Conservation (phyloP, 2,329 filamentous ascomycete species). For the Colletotrichum sp. region DNA sequence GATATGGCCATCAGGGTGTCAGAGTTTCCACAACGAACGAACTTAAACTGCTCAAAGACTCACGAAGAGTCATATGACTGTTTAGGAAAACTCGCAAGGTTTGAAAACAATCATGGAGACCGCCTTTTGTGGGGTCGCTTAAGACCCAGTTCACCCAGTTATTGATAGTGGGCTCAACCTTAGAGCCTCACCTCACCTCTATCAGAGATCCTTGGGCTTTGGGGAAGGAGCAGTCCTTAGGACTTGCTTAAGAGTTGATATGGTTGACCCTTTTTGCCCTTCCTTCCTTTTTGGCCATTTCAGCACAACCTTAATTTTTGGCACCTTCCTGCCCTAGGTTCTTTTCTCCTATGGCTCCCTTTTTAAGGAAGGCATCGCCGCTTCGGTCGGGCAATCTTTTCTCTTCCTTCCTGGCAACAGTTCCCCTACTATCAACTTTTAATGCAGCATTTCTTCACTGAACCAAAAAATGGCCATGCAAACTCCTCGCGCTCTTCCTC, state of each 20-base stretch:
- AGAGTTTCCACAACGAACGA: not conserved
- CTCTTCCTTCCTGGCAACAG: not conserved
- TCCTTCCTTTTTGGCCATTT: not conserved
- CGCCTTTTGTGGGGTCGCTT: not conserved
- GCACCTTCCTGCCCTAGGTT: not conserved
- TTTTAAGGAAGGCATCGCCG: not conserved
- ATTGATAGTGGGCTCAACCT: not conserved
- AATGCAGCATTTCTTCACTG: not conserved
- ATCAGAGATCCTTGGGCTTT: not conserved
- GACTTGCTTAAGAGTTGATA: not conserved
- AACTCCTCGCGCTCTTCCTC: not conserved
- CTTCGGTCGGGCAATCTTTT: not conserved
- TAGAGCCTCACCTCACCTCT: not conserved
- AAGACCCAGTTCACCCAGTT: not conserved
- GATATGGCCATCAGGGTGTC: not conserved
- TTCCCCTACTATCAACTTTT: not conserved
- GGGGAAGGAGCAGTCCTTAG: not conserved
- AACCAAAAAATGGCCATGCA: not conserved
- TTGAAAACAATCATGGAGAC: not conserved
- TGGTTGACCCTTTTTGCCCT: not conserved
- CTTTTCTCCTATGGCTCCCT: not conserved
- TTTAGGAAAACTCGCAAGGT: not conserved
- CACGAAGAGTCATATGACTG: not conserved
- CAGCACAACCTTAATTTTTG: not conserved
- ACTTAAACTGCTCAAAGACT: not conserved